A percentile compares a stretch with the other conserved stretches of the same genome.
Evolutionary conservation across 1,139 yeast genomes (phyloP).

Genomic region (Debaryomyces fabryi): DNA sequence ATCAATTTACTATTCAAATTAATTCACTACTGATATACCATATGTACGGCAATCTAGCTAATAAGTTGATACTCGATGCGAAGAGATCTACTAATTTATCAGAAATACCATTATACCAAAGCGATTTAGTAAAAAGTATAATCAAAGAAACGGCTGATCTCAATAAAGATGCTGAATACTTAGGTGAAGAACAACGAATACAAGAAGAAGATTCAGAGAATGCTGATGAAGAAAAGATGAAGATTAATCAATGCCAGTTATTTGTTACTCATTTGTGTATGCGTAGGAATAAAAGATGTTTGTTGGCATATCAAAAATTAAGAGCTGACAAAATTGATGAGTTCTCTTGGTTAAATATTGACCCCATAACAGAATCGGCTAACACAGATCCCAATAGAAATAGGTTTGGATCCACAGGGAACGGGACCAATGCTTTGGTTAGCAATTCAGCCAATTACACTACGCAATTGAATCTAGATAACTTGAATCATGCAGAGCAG

Average conservation of each 20-base stretch:
- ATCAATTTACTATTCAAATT: neutral
- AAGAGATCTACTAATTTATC: conserved; percentile 72
- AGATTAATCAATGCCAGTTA: conserved; percentile 66
- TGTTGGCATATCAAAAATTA: conserved; percentile 77
- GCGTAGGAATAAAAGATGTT: conserved; percentile 85
- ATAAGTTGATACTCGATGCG: conserved; percentile 81
- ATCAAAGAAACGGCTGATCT: conserved; percentile 62
- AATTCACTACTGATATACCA: neutral
- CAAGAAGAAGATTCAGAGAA: conserved; percentile 25
- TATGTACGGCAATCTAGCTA: conserved; percentile 91
- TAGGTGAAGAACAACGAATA: conserved; percentile 28
- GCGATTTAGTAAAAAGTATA: conserved; percentile 70
- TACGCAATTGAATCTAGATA: conserved; percentile 42
- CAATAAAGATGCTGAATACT: conserved; percentile 51
- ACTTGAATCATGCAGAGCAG: conserved; percentile 76
- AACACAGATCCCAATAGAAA: conserved; percentile 3
- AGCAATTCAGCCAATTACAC: conserved; percentile 25
- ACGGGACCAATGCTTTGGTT: conserved; percentile 3
- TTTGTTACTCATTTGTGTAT: conserved; percentile 82
- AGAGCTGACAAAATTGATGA: conserved; percentile 71
- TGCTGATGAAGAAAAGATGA: conserved; percentile 37
- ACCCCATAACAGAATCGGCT: conserved; percentile 31
- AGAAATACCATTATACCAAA: conserved; percentile 71
- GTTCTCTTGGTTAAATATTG: conserved; percentile 66
- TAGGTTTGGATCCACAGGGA: neutral